Conservation (phyloP, 2,329 filamentous ascomycete species). For the Cladosporium sp. region DNA sequence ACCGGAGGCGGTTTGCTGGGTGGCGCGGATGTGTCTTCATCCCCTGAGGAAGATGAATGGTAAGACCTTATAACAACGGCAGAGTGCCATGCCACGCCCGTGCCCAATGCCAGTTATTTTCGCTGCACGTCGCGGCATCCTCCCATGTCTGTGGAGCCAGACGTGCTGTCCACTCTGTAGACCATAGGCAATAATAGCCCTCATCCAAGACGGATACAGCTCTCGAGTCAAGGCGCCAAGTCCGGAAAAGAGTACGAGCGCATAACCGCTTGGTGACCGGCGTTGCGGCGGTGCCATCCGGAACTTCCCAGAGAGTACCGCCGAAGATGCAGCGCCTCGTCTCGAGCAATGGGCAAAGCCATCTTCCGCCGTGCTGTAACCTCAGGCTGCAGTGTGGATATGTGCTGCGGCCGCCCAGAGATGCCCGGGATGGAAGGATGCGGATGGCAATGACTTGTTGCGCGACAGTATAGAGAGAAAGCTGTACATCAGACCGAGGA, state of each 20-base stretch:
- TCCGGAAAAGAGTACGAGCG: not conserved
- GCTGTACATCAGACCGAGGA: not conserved
- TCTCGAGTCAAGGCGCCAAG: not conserved
- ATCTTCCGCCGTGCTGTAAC: not conserved
- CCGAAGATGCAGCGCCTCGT: slow-evolving; percentile 4
- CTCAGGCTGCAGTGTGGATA: slow-evolving; percentile 10
- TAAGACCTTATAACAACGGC: slow-evolving; percentile 1
- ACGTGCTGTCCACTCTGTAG: not conserved
- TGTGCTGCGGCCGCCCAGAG: not conserved
- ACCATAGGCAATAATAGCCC: slow-evolving; percentile 4
- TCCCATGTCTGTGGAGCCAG: not conserved
- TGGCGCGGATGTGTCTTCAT: slow-evolving; percentile 5
- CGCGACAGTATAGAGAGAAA: not conserved
- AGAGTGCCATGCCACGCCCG: not conserved
- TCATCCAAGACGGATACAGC: not conserved
- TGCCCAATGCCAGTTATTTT: not conserved
- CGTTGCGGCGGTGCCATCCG: not conserved
- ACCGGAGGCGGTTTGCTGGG: not conserved
- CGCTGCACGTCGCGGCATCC: not conserved
- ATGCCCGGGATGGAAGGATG: slow-evolving; percentile 2
- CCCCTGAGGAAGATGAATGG: not conserved
- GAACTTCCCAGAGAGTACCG: not conserved
- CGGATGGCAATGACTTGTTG: slow-evolving; percentile 12
- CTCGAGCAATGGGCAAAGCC: slow-evolving; percentile 7
- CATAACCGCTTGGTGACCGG: not conserved